These are phyloP conservation scores for Passiflora organensis DNA, from an alignment of 345 rosid species.

Conservation along the genomic window DNA sequence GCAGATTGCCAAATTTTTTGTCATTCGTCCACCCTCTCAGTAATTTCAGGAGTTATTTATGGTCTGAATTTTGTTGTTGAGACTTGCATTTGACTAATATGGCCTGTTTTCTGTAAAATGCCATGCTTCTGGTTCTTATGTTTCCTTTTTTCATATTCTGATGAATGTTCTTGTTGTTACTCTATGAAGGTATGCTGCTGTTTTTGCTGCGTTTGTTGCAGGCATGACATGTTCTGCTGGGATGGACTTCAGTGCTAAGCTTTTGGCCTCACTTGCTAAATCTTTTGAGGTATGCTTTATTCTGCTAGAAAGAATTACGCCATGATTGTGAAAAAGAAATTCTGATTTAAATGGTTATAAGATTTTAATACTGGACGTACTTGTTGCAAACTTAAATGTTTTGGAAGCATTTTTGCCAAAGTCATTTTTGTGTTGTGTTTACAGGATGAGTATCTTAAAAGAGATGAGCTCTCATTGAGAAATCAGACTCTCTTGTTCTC, in stretches of 20 bases:
- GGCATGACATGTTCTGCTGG: conserved; percentile 87
- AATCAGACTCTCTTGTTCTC: conserved; percentile 78
- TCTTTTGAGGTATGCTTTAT: conserved; percentile 53
- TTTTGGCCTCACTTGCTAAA: conserved; percentile 71
- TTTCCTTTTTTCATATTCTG: not conserved
- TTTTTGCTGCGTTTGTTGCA: conserved; percentile 86
- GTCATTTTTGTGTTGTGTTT: conserved; percentile 5
- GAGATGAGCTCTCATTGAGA: conserved; percentile 70
- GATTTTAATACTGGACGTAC: not conserved
- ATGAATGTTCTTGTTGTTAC: not conserved
- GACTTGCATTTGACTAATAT: not conserved
- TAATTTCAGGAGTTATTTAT: too few species aligned
- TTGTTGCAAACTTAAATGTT: not conserved
- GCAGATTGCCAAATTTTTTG: too few species aligned
- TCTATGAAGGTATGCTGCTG: conserved; percentile 63
- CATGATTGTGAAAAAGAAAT: not conserved
- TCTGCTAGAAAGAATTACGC: not conserved
- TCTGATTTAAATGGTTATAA: not conserved
- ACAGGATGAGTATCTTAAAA: conserved; percentile 79
- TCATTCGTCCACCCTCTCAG: too few species aligned
- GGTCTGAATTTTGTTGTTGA: too few species aligned
- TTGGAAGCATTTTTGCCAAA: not conserved
- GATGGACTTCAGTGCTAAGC: conserved; percentile 79
- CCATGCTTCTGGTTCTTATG: not conserved
- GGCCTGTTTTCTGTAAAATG: not conserved